Base-by-base conservation (phyloP, 176 grass and related monocot species). In the Poa pratensis region DNA sequence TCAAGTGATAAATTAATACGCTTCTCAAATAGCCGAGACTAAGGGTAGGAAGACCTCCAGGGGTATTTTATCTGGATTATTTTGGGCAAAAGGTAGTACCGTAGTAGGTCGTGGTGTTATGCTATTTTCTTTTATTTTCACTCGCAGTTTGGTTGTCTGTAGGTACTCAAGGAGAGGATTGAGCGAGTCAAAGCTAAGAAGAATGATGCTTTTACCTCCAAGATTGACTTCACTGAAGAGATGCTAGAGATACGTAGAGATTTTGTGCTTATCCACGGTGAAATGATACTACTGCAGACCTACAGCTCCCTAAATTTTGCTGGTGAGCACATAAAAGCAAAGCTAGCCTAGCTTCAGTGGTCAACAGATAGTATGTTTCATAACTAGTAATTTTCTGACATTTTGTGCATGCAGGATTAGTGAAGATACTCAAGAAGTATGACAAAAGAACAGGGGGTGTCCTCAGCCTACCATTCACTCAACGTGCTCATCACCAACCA, bases 241-340 rank as follows among this genome's bases (percentile, higher is more conserved):
- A 92, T 94, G 96, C 79, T 95, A 85, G 96, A 99, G 61, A 96
- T 96, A 62, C 93, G 96, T 52, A 90, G 90, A 89, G 96, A 90
- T 28, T 98, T 98, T 69, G 96, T 99, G 51, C 95, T 92, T 35
- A 96, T 99, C 50, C 96, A 99, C 34, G 96, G 96, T 23, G 93
- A 99, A 85, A 99, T 99, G 93, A 92, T 99, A 80, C 93, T 99
- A 76, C 64, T 96, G 65, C 87, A 99, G 76, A 99, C 88, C 66
- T 99, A 96, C 63, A 99, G 93, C 71, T 99, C 93, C 62, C 84
- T 99, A 60, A 99, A 96, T 85, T 99, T 94, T 90, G 93, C 96
- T 69, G 93, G 96, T 99, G 61, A 63, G 89, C 28, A 51, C 75
- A 59, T 50, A 5, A 50, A 69, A 69, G n/a, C 60, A 14, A 69